Evolutionary conservation across 2,329 filamentous ascomycete genomes (phyloP).

Genomic region (Tricladium varicosporioides): DNA sequence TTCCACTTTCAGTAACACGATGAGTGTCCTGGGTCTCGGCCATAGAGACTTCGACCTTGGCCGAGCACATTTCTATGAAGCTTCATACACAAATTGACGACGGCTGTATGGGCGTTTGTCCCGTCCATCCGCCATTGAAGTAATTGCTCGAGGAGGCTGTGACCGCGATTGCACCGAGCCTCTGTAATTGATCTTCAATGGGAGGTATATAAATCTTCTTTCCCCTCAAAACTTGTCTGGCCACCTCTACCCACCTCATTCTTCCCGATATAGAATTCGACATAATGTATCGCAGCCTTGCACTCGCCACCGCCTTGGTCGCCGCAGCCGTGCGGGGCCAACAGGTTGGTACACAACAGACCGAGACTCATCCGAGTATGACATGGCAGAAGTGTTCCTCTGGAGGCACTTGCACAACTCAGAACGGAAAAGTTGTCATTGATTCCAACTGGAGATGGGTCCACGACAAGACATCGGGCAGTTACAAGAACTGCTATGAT

Average conservation of each 20-base stretch:
- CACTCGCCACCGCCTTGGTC: conserved; percentile 42
- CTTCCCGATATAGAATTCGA: neutral
- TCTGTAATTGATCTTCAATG: neutral
- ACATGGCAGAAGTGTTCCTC: conserved; percentile 49
- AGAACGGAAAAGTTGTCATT: conserved; percentile 47
- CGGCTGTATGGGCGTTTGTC: conserved; percentile 13
- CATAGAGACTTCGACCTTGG: neutral
- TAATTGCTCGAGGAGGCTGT: neutral
- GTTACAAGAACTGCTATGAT: conserved; percentile 39
- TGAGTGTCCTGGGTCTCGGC: neutral
- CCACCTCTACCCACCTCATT: neutral
- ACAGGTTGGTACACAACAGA: conserved; percentile 43
- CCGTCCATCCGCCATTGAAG: conserved; percentile 11
- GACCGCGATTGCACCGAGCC: neutral
- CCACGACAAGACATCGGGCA: conserved; percentile 39
- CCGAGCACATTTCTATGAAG: neutral
- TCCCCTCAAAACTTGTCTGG: neutral
- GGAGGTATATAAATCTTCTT: neutral
- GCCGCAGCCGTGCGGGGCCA: conserved; percentile 42
- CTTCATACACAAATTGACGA: conserved; percentile 3
- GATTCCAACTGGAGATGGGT: conserved; percentile 59
- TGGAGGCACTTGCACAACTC: conserved; percentile 43
- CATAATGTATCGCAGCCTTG: conserved; percentile 32
- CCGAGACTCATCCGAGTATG: conserved; percentile 51
- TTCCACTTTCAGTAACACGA: neutral